phyloP scores from a whole-genome alignment of 140 eudicot species.

The Flaveria floridana region DNA sequence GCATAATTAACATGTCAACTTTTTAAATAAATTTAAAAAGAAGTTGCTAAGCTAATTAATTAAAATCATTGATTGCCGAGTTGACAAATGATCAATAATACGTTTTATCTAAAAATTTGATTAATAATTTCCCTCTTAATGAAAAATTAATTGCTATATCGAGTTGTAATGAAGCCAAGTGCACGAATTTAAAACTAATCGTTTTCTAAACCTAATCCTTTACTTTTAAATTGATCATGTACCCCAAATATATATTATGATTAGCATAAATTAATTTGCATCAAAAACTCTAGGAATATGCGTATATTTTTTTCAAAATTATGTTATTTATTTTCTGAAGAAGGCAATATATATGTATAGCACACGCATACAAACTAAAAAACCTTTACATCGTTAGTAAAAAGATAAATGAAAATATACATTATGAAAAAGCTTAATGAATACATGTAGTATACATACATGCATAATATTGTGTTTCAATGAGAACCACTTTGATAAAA shows the following conservation, averaged over 20 bases:
- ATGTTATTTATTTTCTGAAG: not conserved
- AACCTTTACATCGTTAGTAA: not conserved
- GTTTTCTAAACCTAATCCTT: conserved; percentile 15
- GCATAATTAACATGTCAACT: conserved; percentile 7
- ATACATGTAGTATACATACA: not conserved
- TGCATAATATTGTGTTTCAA: not conserved
- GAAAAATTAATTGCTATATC: not conserved
- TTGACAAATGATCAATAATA: conserved; percentile 35
- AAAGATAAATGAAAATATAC: not conserved
- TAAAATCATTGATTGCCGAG: conserved; percentile 22
- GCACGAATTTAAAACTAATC: conserved; percentile 18
- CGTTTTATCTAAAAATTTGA: conserved; percentile 1
- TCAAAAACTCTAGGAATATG: not conserved
- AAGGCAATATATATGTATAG: not conserved
- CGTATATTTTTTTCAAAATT: not conserved
- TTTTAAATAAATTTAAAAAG: not conserved
- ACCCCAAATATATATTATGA: not conserved
- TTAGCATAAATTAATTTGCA: not conserved
- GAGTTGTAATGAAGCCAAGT: conserved; percentile 26
- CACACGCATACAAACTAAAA: not conserved
- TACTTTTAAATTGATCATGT: conserved; percentile 8
- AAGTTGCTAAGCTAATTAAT: conserved; percentile 25
- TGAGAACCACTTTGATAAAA: no score
- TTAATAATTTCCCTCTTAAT: not conserved
- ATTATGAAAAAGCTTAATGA: not conserved